These are phyloP conservation scores for Forsythia suspensa DNA, from an alignment of 257 asterid species.

Conservation along the genomic window DNA sequence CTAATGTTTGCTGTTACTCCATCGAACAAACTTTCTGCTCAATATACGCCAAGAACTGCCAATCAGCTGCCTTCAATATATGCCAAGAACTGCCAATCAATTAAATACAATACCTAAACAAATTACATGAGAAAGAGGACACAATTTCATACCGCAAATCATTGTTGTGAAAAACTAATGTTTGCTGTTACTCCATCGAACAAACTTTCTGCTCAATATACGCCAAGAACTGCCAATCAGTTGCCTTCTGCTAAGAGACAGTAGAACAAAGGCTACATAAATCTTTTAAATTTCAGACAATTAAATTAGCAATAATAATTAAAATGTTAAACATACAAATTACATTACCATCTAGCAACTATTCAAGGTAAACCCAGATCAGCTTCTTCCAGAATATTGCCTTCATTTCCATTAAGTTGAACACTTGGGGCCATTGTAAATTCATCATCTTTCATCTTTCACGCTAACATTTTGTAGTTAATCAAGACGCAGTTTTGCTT, in stretches of 20 bases:
- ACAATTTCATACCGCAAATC: not conserved
- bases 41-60: not conserved
- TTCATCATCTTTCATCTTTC: not conserved
- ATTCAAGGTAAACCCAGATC: not conserved
- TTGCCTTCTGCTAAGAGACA: not conserved
- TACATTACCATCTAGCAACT: not conserved
- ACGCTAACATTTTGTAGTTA: not conserved
- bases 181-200: not conserved
- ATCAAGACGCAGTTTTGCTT: conserved; percentile 24
- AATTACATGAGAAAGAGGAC: not conserved
- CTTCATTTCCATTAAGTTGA: not conserved
- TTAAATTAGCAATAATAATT: not conserved
- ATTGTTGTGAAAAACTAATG: not conserved
- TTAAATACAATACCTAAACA: not conserved
- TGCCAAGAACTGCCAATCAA: too few species aligned
- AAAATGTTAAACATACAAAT: not conserved
- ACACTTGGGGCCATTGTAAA: not conserved
- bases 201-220: not conserved
- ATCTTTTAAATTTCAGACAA: not conserved
- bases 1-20: not conserved
- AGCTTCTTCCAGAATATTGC: not conserved
- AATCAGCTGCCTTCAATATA: not conserved
- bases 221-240: not conserved
- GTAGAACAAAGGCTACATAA: not conserved
- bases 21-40: not conserved